phyloP scores from a whole-genome alignment of 495 filamentous ascomycete species.

The Xylaria venustula region DNA sequence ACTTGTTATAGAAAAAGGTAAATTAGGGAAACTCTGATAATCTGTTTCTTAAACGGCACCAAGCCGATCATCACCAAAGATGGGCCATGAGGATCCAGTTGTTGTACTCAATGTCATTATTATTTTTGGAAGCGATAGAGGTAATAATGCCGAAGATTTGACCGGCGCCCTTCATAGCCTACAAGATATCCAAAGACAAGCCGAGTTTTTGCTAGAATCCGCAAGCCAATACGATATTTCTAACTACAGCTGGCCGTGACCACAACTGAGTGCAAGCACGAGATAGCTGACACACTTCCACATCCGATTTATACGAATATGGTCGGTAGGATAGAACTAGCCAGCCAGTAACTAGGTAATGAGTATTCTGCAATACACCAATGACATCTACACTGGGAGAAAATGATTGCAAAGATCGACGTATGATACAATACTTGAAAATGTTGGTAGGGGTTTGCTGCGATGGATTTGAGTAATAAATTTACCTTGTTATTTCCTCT shows the following conservation, averaged over 20 bases:
- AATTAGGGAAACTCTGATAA: slow-evolving; percentile 43
- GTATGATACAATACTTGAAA: too few species aligned
- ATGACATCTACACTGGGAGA: too few species aligned
- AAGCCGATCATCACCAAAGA: slow-evolving; percentile 49
- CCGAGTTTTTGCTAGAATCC: slow-evolving; percentile 44
- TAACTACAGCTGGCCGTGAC: slow-evolving; percentile 57
- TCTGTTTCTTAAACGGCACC: slow-evolving; percentile 46
- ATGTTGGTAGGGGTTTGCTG: too few species aligned
- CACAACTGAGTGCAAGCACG: slow-evolving; percentile 60
- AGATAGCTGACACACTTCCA: slow-evolving; percentile 57
- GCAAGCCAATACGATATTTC: slow-evolving; percentile 57
- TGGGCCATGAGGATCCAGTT: slow-evolving; percentile 47
- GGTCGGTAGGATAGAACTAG: too few species aligned
- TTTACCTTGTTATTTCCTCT: slow-evolving; percentile 33
- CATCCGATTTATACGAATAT: slow-evolving; percentile 46
- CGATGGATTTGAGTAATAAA: too few species aligned
- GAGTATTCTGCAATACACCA: too few species aligned
- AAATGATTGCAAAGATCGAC: too few species aligned
- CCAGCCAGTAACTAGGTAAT: too few species aligned
- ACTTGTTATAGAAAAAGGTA: slow-evolving; percentile 45
- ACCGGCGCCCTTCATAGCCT: slow-evolving; percentile 58
- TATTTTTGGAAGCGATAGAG: slow-evolving; percentile 47
- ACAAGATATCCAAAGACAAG: slow-evolving; percentile 50
- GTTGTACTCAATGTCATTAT: slow-evolving; percentile 37
- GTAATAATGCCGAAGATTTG: slow-evolving; percentile 64